These are phyloP conservation scores for Amanita pseudoporphyria DNA, from an alignment of 768 basidiomycete species.

Conservation along the genomic window DNA sequence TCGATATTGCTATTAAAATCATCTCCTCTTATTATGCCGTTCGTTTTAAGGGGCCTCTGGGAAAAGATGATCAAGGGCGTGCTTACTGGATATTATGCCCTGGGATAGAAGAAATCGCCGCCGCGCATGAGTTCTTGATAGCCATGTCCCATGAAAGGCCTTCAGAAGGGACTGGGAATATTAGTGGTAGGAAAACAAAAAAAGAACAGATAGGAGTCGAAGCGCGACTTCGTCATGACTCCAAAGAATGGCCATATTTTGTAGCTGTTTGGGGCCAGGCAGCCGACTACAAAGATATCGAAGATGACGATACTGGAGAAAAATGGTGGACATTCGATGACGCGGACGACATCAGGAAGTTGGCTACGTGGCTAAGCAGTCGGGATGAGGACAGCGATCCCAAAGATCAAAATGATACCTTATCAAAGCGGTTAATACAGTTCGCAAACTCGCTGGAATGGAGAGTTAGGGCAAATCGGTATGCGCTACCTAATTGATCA, in stretches of 20 bases:
- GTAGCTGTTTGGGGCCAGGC: slow-evolving; percentile 63
- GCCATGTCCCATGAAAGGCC: slow-evolving; percentile 13
- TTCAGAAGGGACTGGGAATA: neutral
- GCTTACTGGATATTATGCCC: slow-evolving; percentile 61
- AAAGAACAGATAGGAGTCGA: slow-evolving; percentile 30
- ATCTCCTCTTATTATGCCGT: slow-evolving; percentile 32
- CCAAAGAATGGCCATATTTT: slow-evolving; percentile 68
- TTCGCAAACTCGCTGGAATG: slow-evolving; percentile 56
- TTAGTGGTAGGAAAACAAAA: slow-evolving; percentile 26
- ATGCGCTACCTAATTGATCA: slow-evolving; percentile 13
- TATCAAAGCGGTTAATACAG: slow-evolving; percentile 46
- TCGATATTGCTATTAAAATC: slow-evolving; percentile 51
- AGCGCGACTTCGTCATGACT: slow-evolving; percentile 38
- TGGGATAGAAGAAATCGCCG: slow-evolving; percentile 45
- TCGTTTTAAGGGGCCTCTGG: slow-evolving; percentile 48
- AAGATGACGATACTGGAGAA: slow-evolving; percentile 24
- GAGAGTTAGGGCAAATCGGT: slow-evolving; percentile 34
- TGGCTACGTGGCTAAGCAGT: slow-evolving; percentile 51
- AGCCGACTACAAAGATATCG: neutral
- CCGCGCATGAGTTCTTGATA: slow-evolving; percentile 33
- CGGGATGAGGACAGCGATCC: slow-evolving; percentile 12
- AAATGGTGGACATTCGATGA: slow-evolving; percentile 76
- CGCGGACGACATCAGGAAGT: slow-evolving; percentile 49
- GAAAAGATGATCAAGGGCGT: slow-evolving; percentile 59
- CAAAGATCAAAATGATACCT: slow-evolving; percentile 24